Evolutionary conservation across 208 protist species (phyloP).

Genomic region (Wallacemonas collosoma): DNA sequence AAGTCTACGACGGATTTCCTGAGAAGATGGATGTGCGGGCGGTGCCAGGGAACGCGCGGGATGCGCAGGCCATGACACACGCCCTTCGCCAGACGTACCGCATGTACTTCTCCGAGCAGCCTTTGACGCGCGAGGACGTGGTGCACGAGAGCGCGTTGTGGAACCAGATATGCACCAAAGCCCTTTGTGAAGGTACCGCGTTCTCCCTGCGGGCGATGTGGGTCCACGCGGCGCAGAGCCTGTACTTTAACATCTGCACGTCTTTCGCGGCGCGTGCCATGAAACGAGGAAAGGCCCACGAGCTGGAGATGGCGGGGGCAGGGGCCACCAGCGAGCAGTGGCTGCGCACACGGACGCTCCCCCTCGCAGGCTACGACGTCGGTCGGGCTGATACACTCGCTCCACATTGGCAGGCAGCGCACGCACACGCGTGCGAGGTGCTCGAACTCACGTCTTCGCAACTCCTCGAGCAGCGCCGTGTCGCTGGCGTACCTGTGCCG

Average conservation of each 20-base stretch:
- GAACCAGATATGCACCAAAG: constrained; percentile 65
- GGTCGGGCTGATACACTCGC: not conserved
- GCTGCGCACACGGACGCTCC: constrained; percentile 2
- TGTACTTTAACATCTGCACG: constrained; percentile 75
- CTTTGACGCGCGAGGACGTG: constrained; percentile 41
- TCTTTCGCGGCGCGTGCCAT: constrained; percentile 27
- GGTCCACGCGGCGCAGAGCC: constrained; percentile 80
- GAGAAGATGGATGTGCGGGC: constrained; percentile 59
- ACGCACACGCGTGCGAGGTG: not conserved
- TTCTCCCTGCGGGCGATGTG: constrained; percentile 69
- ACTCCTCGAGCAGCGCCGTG: constrained; percentile 47
- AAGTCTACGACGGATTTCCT: constrained; percentile 66
- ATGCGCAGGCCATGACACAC: constrained; percentile 67
- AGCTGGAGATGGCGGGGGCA: too few species aligned
- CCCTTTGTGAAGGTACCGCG: constrained; percentile 50
- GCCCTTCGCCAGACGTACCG: constrained; percentile 59
- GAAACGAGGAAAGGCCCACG: not conserved
- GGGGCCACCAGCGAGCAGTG: not conserved
- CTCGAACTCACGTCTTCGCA: constrained; percentile 24
- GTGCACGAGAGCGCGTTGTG: constrained; percentile 38
- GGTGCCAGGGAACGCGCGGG: constrained; percentile 47
- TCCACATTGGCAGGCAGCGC: not conserved
- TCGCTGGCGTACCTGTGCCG: constrained; percentile 70
- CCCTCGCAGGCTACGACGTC: constrained; percentile 11
- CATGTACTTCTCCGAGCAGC: constrained; percentile 50